Evolutionary conservation across 139 green algal genomes (phyloP).

Genomic region (Limnomonas spitsbergensis): DNA sequence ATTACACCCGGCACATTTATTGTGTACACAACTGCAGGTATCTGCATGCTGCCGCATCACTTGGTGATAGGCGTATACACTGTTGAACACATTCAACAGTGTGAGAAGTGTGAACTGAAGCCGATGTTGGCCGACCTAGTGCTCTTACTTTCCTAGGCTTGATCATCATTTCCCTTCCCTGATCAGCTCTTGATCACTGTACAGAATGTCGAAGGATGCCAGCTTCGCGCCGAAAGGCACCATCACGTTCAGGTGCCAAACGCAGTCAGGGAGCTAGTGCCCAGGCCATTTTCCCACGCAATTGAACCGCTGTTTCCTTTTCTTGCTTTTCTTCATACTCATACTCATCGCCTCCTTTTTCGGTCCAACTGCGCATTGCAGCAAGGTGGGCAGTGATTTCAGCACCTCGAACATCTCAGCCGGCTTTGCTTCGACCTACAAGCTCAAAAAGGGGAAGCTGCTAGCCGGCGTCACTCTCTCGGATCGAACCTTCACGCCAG

Average conservation of each 20-base stretch:
- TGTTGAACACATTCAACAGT: too few relatives aligned
- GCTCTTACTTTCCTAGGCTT: too few relatives aligned
- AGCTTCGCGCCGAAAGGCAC: slow-evolving; percentile 16
- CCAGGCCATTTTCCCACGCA: background rate
- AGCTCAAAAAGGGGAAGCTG: slow-evolving; percentile 3
- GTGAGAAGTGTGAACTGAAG: too few relatives aligned
- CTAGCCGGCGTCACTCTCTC: background rate
- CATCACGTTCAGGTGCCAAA: slow-evolving; percentile 6
- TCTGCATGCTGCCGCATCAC: too few relatives aligned
- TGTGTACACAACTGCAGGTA: too few relatives aligned
- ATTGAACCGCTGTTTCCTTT: background rate
- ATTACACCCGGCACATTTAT: too few relatives aligned
- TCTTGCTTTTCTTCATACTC: too few relatives aligned
- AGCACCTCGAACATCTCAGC: background rate
- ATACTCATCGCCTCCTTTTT: too few relatives aligned
- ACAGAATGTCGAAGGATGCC: background rate
- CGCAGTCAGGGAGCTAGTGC: background rate
- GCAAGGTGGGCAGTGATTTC: background rate
- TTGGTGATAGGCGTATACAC: too few relatives aligned
- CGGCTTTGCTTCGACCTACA: slow-evolving; percentile 2
- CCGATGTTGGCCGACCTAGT: too few relatives aligned
- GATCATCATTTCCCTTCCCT: too few relatives aligned
- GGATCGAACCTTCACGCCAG: slow-evolving; percentile 10
- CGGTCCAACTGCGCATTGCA: background rate
- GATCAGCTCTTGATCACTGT: too few relatives aligned